Base-by-base conservation (phyloP, 148 eudicot genomes). In the Rhododendron griersonianum region DNA sequence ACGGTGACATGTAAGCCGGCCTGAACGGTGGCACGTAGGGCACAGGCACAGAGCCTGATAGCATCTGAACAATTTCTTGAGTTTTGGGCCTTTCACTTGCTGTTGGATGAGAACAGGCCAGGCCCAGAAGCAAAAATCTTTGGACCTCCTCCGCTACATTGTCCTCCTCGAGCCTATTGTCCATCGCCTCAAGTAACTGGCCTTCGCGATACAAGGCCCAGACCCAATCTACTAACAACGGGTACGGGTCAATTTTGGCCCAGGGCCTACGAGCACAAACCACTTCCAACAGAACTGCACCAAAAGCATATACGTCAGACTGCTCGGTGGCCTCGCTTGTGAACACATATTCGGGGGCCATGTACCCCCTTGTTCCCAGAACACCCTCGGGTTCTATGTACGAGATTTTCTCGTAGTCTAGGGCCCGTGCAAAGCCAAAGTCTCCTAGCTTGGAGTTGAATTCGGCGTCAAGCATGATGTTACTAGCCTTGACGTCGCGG, bases 331-430 rank as follows among this genome's bases (percentile, higher is more conserved):
- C 96, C 75, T 90, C 92, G 35, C 96, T 94, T 0, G 98, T 95
- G 90, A 90, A 95, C 88, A 95, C 90, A 89, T 93, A 94, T 87
- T 96, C 99, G 0, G 99, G 99, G 11, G 99, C 98, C 3, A 96
- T 94, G 91, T 96, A 96, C 3, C 99, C 99, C 88, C 92, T 83
- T 2, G 99, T 96, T 84, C 99, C 97, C 1, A 85, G 89, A 0
- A 95, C 92, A 2, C 95, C 97, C 81, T 92, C 97, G 9, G 91
- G 89, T 87, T 96, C 99, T 0, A 91, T 88, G 63, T 93, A 93
- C 0, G 94, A 92, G 79, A 92, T 92, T 45, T 91, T 93, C 48
- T 92, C 94, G 14, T 89, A 91, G 89, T 96, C 99, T 5, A 96
- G 82, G 77, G 97, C 98, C 0, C 98, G 93, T 15, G 98, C 99